Evolutionary conservation across 192 early-diverging fungal genomes (phyloP).

Genomic region (Coemansia reversa): DNA sequence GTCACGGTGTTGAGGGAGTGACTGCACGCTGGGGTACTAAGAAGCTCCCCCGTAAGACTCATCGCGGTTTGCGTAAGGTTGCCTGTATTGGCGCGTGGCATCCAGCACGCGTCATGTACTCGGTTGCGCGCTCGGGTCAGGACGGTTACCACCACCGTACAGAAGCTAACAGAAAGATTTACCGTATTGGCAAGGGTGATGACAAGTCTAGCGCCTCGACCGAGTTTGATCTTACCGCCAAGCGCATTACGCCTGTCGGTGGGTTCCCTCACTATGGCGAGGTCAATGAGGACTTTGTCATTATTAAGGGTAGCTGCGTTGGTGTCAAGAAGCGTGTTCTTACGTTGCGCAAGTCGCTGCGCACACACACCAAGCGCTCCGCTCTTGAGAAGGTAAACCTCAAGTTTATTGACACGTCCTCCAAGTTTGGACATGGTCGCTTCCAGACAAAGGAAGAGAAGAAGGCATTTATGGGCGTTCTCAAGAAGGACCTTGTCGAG

Average conservation of each 20-base stretch:
- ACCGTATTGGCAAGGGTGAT: constrained; percentile 90
- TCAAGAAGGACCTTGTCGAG: constrained; percentile 72
- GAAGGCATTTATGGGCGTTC: constrained; percentile 85
- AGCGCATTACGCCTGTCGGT: constrained; percentile 96
- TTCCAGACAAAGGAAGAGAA: constrained; percentile 99
- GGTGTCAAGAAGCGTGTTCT: constrained; percentile 97
- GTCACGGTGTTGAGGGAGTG: constrained; percentile 99
- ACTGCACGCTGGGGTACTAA: constrained; percentile 99
- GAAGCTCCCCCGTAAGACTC: constrained; percentile 99
- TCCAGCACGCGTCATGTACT: constrained; percentile 96
- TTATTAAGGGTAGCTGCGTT: constrained; percentile 96
- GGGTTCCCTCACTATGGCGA: constrained; percentile 99
- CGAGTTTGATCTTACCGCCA: constrained; percentile 94
- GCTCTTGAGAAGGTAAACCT: constrained; percentile 93
- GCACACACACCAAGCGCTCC: constrained; percentile 93
- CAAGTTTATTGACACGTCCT: constrained; percentile 99
- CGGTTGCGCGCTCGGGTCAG: constrained; percentile 99
- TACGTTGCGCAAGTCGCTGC: constrained; percentile 97
- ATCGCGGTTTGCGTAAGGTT: constrained; percentile 99
- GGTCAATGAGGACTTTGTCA: constrained; percentile 97
- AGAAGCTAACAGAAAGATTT: constrained; percentile 99
- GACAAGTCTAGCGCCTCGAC: constrained; percentile 84
- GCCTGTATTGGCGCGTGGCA: constrained; percentile 99
- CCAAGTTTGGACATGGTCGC: constrained; percentile 99
- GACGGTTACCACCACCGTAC: constrained; percentile 99